These are phyloP conservation scores for Comarum palustre DNA, from an alignment of 306 rosid genomes.

Conservation along the genomic window DNA sequence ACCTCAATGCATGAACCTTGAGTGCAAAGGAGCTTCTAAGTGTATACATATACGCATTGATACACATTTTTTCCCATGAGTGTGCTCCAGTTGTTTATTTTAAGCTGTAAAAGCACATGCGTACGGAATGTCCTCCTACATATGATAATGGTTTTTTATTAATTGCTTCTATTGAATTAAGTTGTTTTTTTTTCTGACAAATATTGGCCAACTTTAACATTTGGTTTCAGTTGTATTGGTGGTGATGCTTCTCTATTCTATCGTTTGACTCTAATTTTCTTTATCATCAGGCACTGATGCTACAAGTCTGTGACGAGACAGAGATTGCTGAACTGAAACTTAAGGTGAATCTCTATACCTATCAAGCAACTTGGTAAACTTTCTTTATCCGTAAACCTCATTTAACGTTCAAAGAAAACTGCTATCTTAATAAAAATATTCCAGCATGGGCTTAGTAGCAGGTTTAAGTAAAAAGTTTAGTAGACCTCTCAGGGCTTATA, in stretches of 20 bases:
- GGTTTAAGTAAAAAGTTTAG: background rate
- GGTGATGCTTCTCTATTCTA: slow-evolving; percentile 19
- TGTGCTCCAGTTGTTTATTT: background rate
- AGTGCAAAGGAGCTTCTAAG: no score
- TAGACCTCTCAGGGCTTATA: background rate
- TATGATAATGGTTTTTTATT: slow-evolving; percentile 1
- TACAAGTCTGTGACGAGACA: slow-evolving; percentile 98
- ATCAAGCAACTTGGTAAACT: slow-evolving; percentile 1
- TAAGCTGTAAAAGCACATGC: background rate
- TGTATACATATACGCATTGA: no score
- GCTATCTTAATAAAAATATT: background rate
- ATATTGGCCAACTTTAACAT: background rate
- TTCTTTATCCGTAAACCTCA: background rate
- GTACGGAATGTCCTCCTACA: background rate
- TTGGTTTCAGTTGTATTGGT: slow-evolving; percentile 11
- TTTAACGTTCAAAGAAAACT: slow-evolving; percentile 13
- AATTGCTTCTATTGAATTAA: background rate
- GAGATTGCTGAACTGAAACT: slow-evolving; percentile 92
- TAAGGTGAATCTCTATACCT: slow-evolving; percentile 61
- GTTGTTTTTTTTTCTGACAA: background rate
- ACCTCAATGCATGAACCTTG: no score
- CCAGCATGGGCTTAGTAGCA: background rate
- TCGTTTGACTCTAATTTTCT: slow-evolving; percentile 29
- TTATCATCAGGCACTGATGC: slow-evolving; percentile 71
- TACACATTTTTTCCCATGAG: background rate